Evolutionary conservation across 345 rosid species (phyloP).

Genomic region (Limnanthes douglasii): DNA sequence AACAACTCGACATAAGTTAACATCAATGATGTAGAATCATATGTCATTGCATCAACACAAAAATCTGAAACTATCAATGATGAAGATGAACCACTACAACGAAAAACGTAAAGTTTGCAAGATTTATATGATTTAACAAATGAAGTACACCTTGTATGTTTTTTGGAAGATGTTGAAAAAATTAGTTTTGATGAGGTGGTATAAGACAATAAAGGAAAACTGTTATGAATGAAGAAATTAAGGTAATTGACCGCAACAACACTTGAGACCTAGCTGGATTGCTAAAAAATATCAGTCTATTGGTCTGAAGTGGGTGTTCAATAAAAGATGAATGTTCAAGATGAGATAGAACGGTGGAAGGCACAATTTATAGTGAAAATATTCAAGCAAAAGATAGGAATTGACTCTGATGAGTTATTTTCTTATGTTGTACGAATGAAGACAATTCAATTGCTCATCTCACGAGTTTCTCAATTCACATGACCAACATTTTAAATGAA

Average conservation of each 20-base stretch:
- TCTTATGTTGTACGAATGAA: too few species aligned
- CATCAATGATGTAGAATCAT: background rate
- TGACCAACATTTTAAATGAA: too few species aligned
- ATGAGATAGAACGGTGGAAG: too few species aligned
- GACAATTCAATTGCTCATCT: too few species aligned
- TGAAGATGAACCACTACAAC: background rate
- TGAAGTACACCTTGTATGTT: constrained; percentile 8
- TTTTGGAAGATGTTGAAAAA: background rate
- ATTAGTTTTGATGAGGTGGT: constrained; percentile 1
- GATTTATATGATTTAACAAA: constrained; percentile 4
- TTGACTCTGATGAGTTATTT: too few species aligned
- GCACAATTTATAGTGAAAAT: too few species aligned
- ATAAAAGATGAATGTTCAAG: background rate
- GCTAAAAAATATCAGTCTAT: too few species aligned
- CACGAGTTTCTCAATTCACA: too few species aligned
- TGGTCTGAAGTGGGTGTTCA: background rate
- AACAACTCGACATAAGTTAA: background rate
- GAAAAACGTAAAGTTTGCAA: background rate
- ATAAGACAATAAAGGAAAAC: background rate
- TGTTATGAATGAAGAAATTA: constrained; percentile 2
- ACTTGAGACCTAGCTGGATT: background rate
- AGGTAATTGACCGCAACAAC: background rate
- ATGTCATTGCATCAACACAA: background rate
- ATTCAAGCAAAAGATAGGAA: too few species aligned
- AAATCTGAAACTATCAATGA: background rate